Percentiles rank a stretch among this genome's conserved stretches.
Conservation (phyloP, 805 yeast species). For the Spathaspora girioi region DNA sequence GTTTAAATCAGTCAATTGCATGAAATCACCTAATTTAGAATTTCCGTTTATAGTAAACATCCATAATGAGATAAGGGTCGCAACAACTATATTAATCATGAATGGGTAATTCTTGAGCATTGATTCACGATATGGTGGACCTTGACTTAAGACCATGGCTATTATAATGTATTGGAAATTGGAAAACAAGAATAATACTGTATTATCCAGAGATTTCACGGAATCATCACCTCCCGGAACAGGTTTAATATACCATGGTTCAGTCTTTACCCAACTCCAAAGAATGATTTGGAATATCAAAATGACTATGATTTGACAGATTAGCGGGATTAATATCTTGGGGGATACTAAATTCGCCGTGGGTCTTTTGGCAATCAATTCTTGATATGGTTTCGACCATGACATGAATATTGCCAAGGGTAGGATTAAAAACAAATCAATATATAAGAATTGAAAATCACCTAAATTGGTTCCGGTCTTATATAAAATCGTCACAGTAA, state of each 20-base stretch:
- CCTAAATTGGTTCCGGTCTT: slow-evolving; percentile 90
- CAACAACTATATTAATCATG: slow-evolving; percentile 52
- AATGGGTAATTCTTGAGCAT: slow-evolving; percentile 67
- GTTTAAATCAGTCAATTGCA: slow-evolving; percentile 71
- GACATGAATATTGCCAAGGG: slow-evolving; percentile 98
- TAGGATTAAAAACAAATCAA: slow-evolving; percentile 83
- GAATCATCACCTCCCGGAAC: slow-evolving; percentile 71
- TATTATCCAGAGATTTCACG: slow-evolving; percentile 86
- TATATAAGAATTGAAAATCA: slow-evolving; percentile 93
- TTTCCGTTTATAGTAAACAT: slow-evolving; percentile 55
- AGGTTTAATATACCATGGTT: slow-evolving; percentile 78
- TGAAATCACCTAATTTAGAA: slow-evolving; percentile 56
- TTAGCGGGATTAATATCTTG: slow-evolving; percentile 76
- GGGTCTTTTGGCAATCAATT: slow-evolving; percentile 71
- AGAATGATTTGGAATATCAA: slow-evolving; percentile 61
- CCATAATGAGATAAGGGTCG: slow-evolving; percentile 46
- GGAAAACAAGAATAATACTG: slow-evolving; percentile 73
- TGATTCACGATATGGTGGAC: slow-evolving; percentile 90
- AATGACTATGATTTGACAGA: slow-evolving; percentile 70
- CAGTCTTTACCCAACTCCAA: slow-evolving; percentile 58
- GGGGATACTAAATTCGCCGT: slow-evolving; percentile 91
- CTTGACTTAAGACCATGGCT: slow-evolving; percentile 82
- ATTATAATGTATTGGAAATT: slow-evolving; percentile 86
- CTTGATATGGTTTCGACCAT: slow-evolving; percentile 80
- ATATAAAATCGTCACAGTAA: slow-evolving; percentile 81